These are phyloP conservation scores for Colletotrichum sp. DNA, from an alignment of 2,329 filamentous ascomycete genomes.

Conservation along the genomic window DNA sequence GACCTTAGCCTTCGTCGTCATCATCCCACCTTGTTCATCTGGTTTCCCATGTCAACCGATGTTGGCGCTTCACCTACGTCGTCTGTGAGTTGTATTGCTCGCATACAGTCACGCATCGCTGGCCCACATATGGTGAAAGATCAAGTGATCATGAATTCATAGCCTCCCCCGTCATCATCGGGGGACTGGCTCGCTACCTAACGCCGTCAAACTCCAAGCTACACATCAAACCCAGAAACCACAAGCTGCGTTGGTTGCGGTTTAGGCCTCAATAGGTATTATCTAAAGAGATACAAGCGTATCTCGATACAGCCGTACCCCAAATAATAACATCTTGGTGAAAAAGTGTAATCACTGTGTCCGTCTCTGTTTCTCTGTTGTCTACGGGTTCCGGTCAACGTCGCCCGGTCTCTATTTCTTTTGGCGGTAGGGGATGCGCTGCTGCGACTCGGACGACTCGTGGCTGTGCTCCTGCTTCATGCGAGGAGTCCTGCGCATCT, in stretches of 20 bases:
- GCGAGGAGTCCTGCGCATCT: constrained; percentile 2
- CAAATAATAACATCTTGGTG: neutral
- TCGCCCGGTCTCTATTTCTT: neutral
- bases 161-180: neutral
- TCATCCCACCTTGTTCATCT: neutral
- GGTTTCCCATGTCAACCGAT: neutral
- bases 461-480: constrained; percentile 19
- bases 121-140: neutral
- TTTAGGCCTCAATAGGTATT: neutral
- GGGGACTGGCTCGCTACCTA: neutral
- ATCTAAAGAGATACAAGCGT: neutral
- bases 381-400: neutral
- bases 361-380: neutral
- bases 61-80: too few relatives aligned
- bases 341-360: neutral
- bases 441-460: constrained; percentile 9
- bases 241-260: neutral
- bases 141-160: neutral
- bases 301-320: neutral
- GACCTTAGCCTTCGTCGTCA: neutral
- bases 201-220: neutral
- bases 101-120: neutral
- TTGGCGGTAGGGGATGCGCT: constrained; percentile 18
- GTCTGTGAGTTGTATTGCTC: too few relatives aligned
- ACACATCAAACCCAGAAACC: neutral